Conservation (phyloP, 2,329 filamentous ascomycete species). For the Alternaria viburni region DNA sequence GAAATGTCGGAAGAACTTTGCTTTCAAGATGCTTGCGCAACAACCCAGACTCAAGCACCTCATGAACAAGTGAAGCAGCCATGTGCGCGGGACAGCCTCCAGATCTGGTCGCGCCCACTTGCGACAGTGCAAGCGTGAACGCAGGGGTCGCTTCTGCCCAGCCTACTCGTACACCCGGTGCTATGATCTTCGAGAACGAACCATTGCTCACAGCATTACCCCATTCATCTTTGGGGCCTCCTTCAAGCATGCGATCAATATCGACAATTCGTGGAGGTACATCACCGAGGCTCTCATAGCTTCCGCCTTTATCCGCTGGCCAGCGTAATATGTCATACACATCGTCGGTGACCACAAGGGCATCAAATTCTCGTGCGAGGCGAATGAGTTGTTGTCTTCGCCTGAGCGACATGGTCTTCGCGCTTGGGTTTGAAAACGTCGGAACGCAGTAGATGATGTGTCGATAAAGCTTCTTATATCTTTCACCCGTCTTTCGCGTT, state of each 20-base stretch:
- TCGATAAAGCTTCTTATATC: slow-evolving; percentile 75
- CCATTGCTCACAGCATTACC: slow-evolving; percentile 83
- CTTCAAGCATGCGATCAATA: slow-evolving; percentile 70
- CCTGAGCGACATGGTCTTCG: slow-evolving; percentile 74
- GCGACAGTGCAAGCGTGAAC: slow-evolving; percentile 61
- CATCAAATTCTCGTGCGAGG: slow-evolving; percentile 75
- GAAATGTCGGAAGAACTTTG: slow-evolving; percentile 60
- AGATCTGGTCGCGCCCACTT: slow-evolving; percentile 59
- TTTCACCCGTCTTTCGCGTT: slow-evolving; percentile 61
- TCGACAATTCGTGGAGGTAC: slow-evolving; percentile 74
- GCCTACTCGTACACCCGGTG: slow-evolving; percentile 69
- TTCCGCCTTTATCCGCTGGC: slow-evolving; percentile 68
- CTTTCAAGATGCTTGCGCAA: slow-evolving; percentile 58
- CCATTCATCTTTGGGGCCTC: slow-evolving; percentile 63
- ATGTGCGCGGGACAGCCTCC: slow-evolving; percentile 63
- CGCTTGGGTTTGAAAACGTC: slow-evolving; percentile 83
- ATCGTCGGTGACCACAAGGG: slow-evolving; percentile 71
- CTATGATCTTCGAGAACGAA: slow-evolving; percentile 76
- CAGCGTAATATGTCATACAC: slow-evolving; percentile 70
- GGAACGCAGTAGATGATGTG: slow-evolving; percentile 86
- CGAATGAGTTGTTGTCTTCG: slow-evolving; percentile 70
- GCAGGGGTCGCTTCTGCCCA: slow-evolving; percentile 76
- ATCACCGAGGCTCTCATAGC: slow-evolving; percentile 30
- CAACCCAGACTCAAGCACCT: slow-evolving; percentile 56
- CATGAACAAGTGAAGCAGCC: slow-evolving; percentile 58